Evolutionary conservation across 495 filamentous ascomycete species (phyloP), one percentile per base, ranked within the genome.

Genomic region (Chaetomium cochliodes): DNA sequence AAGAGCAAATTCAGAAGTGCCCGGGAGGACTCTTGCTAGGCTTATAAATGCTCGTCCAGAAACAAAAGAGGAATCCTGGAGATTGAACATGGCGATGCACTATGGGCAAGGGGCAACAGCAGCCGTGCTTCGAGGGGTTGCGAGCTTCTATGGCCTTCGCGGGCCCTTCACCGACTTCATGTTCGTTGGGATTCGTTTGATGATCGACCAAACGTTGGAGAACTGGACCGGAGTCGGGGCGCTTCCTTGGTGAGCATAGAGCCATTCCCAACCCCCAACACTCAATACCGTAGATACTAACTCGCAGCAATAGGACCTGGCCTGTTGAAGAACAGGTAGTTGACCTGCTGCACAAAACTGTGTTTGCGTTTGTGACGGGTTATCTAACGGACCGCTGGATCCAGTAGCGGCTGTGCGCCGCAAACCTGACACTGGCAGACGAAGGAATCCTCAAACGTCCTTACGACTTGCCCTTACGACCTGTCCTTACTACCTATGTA

Each of bases 141-240:
- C 75, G 62, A 64, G 64, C n/a, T 74, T 65, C 20, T 57, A 67
- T 20, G 75, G 74, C 3, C 56, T 77, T 41, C 67, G 71, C 5
- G 75, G 75, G 0, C 74, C 75, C 1, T 70, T 77, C 64, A 72
- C 70, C 5, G 67, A 72, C 41, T 70, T 73, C 44, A 69, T 76
- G 53, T 74, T 75, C 47, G 60, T 67, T 15, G 69, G 69, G 2
- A 16, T 76, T 4, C 46, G 75, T 28, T 50, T 77, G 47, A 13
- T 67, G n/a, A 67, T 74, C 28, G 74, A 76, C 47, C 74, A 77
- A 63, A 70, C 63, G 23, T 16, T 55, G 13, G 52, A 55, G 28
- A 55, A 55, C 28, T 55, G 52, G 52, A 55, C 52, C 18, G 52
- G 52, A 1, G 52, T 55, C 7, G 52, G 52, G 5, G 52, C 52